phyloP scores from a whole-genome alignment of 345 rosid species.

The Nasturtium officinale region DNA sequence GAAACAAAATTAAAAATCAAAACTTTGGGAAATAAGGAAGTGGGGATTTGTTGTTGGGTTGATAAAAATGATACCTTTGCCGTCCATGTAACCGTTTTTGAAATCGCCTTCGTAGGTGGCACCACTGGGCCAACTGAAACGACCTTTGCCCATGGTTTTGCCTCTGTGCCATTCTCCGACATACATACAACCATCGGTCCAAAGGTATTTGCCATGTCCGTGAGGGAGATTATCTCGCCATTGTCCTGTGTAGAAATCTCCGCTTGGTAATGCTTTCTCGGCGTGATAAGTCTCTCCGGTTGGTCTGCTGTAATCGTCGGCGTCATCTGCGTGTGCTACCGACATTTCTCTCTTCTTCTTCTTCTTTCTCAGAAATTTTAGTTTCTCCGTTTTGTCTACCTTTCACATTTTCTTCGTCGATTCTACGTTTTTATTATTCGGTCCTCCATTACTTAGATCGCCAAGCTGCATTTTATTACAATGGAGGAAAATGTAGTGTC shows the following conservation, averaged over 20 bases:
- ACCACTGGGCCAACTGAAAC: constrained; percentile 90
- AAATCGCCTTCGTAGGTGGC: constrained; percentile 97
- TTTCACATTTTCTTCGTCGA: constrained; percentile 29
- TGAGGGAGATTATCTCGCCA: constrained; percentile 74
- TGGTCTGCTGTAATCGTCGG: constrained; percentile 57
- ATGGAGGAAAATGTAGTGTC: constrained; percentile 25
- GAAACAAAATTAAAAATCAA: not conserved
- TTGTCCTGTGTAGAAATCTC: constrained; percentile 87
- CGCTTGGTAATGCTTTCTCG: constrained; percentile 62
- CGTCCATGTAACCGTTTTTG: constrained; percentile 87
- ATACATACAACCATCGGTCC: constrained; percentile 97
- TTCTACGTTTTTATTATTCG: constrained; percentile 22
- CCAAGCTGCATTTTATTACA: constrained; percentile 11
- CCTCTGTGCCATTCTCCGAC: constrained; percentile 86
- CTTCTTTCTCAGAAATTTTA: constrained; percentile 54
- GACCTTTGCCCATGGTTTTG: constrained; percentile 76
- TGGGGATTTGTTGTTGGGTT: no score
- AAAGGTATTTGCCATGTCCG: constrained; percentile 80
- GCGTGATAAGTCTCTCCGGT: constrained; percentile 50
- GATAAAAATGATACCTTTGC: constrained; percentile 52
- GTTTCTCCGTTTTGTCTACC: constrained; percentile 41
- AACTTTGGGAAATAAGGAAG: not conserved
- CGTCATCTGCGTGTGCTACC: constrained; percentile 91
- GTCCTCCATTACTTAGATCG: constrained; percentile 35
- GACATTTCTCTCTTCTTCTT: constrained; percentile 56